Percentiles rank a stretch among this genome's conserved stretches.
phyloP scores from a whole-genome alignment of 495 filamentous ascomycete genomes.

The Copromyces sp. region DNA sequence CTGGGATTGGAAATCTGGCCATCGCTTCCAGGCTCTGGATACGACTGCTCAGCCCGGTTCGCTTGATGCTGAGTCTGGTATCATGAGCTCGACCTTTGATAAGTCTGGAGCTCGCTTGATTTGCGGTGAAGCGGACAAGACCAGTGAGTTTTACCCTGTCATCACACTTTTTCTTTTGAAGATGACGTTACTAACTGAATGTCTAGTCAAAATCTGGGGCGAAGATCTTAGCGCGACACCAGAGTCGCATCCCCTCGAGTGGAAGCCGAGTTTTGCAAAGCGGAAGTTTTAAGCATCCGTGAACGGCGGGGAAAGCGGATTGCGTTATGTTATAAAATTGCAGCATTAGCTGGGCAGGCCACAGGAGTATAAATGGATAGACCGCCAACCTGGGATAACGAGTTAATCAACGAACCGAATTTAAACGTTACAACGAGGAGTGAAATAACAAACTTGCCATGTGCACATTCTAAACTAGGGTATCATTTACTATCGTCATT shows the following conservation, averaged over 20 bases:
- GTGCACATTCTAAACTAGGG: not conserved
- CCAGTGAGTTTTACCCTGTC: constrained; percentile 39
- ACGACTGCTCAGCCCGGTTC: constrained; percentile 90
- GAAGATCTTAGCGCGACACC: constrained; percentile 81
- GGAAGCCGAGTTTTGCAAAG: constrained; percentile 71
- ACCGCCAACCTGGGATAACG: not conserved
- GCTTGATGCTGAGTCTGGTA: constrained; percentile 84
- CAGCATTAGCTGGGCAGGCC: not conserved
- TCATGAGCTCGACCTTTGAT: constrained; percentile 90
- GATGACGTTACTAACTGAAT: constrained; percentile 16
- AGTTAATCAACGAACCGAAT: not conserved
- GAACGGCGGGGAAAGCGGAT: not conserved
- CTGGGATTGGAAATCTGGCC: constrained; percentile 98
- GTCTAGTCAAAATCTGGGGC: constrained; percentile 84
- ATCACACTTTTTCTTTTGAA: not conserved
- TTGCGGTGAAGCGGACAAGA: constrained; percentile 94
- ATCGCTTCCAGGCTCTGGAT: constrained; percentile 78
- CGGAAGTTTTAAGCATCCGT: constrained; percentile 23
- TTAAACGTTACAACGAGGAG: not conserved
- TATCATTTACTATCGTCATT: not conserved
- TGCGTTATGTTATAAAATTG: not conserved
- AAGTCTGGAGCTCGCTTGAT: constrained; percentile 80
- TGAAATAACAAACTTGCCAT: not conserved
- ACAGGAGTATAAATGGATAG: not conserved
- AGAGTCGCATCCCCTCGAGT: constrained; percentile 84